These are phyloP conservation scores for Scheffersomyces parashehatae DNA, from an alignment of 1,139 yeast genomes.

Conservation along the genomic window DNA sequence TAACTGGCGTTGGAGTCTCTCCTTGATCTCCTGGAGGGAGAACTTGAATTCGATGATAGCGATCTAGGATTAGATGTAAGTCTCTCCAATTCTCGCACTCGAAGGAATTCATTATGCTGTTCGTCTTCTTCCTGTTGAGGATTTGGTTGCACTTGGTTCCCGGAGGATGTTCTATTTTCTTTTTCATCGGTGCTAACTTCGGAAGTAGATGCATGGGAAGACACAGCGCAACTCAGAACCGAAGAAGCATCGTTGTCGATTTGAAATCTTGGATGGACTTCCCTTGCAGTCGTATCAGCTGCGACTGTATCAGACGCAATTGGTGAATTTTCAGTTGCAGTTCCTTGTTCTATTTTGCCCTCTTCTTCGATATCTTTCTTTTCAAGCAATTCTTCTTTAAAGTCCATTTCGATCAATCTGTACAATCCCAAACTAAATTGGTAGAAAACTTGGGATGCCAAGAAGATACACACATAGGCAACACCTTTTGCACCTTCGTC, in stretches of 20 bases:
- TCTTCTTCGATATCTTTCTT: slow-evolving; percentile 8
- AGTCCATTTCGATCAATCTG: slow-evolving; percentile 70
- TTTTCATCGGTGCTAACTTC: background rate
- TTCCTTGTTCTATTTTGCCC: background rate
- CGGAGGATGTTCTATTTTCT: background rate
- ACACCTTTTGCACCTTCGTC: slow-evolving; percentile 75
- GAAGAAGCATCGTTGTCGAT: background rate
- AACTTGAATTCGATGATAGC: slow-evolving; percentile 2
- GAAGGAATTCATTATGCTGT: slow-evolving; percentile 22
- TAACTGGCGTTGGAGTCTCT: slow-evolving; percentile 7
- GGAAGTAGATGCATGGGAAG: background rate
- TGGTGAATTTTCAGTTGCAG: background rate
- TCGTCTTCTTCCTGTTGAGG: slow-evolving; percentile 6
- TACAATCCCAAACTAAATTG: slow-evolving; percentile 80
- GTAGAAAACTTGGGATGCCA: slow-evolving; percentile 67
- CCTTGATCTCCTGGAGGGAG: slow-evolving; percentile 1
- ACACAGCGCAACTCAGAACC: background rate
- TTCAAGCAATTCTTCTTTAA: slow-evolving; percentile 36
- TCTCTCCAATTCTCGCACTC: slow-evolving; percentile 13
- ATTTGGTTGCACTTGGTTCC: background rate
- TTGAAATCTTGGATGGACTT: background rate
- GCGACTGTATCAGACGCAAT: background rate
- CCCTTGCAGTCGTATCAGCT: too few species aligned
- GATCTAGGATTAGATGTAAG: slow-evolving; percentile 10
- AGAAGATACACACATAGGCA: slow-evolving; percentile 80